Percentiles rank a stretch among this genome's conserved stretches.
These are phyloP conservation scores for Omphalea diandra DNA, from an alignment of 441 rosid species.

Conservation along the genomic window DNA sequence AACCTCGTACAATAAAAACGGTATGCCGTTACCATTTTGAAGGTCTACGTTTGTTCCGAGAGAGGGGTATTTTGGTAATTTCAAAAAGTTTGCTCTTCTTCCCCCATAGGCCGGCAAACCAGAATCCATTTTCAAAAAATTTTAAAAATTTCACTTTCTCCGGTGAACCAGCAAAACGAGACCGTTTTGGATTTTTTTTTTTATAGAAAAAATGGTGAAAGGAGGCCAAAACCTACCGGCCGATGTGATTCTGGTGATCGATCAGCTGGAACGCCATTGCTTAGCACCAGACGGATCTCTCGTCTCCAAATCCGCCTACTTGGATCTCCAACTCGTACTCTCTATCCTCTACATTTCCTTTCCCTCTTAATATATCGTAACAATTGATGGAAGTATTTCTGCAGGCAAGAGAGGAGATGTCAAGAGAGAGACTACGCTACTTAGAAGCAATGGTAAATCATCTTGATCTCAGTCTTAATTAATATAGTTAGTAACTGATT, in stretches of 20 bases:
- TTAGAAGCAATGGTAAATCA: slow-evolving; percentile 95
- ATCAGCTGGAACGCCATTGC: slow-evolving; percentile 96
- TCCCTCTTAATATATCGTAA: too few relatives aligned
- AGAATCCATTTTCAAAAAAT: too few relatives aligned
- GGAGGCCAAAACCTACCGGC: slow-evolving; percentile 73
- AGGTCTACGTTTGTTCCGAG: too few relatives aligned
- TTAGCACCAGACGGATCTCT: slow-evolving; percentile 94
- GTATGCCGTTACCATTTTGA: too few relatives aligned
- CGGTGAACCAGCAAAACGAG: slow-evolving; percentile 1
- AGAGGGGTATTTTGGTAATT: slow-evolving; percentile 19
- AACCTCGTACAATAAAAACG: too few relatives aligned
- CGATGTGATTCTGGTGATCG: slow-evolving; percentile 78
- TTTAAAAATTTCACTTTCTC: slow-evolving; percentile 5
- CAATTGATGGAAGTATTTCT: too few relatives aligned
- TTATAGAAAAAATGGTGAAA: too few relatives aligned
- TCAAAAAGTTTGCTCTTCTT: too few relatives aligned
- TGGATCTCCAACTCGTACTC: slow-evolving; percentile 83
- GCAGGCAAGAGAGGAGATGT: slow-evolving; percentile 97
- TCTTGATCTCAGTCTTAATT: too few relatives aligned
- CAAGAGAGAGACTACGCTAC: slow-evolving; percentile 81
- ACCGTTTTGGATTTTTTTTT: background rate
- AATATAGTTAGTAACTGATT: too few relatives aligned
- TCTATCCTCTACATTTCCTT: slow-evolving; percentile 4
- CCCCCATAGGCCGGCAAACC: background rate
- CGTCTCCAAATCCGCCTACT: slow-evolving; percentile 76